phyloP scores from a whole-genome alignment of 768 basidiomycete genomes.

The Trametes punicea region DNA sequence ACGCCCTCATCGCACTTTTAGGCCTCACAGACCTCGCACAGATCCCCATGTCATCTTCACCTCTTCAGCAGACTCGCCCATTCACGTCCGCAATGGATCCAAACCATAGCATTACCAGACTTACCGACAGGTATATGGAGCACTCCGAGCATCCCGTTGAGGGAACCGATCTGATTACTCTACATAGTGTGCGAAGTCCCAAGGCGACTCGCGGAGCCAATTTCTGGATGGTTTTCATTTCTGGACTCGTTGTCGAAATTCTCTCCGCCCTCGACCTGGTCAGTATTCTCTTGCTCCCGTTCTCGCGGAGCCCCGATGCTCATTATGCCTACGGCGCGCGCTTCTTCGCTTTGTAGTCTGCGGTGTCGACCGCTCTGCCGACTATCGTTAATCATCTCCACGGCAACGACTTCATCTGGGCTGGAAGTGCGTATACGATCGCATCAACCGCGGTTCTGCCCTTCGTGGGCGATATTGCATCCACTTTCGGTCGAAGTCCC shows the following conservation, averaged over 20 bases:
- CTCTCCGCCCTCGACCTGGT: conserved; percentile 16
- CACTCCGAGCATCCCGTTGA: too few relatives aligned
- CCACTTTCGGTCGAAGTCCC: conserved; percentile 36
- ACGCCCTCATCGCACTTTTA: too few relatives aligned
- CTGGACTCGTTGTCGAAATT: conserved; percentile 8
- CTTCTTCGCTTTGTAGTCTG: not conserved
- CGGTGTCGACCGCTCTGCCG: conserved; percentile 25
- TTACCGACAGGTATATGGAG: too few relatives aligned
- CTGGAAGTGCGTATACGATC: conserved; percentile 33
- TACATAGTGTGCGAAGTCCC: too few relatives aligned
- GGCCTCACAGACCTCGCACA: too few relatives aligned
- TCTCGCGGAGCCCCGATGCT: not conserved
- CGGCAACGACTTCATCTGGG: conserved; percentile 25
- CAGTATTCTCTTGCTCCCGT: not conserved
- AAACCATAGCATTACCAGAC: too few relatives aligned
- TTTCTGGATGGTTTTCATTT: conserved; percentile 18
- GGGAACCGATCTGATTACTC: too few relatives aligned
- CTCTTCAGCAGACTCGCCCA: too few relatives aligned
- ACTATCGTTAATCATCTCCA: conserved; percentile 20
- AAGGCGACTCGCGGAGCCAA: not conserved
- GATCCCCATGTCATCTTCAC: too few relatives aligned
- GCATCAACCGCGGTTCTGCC: conserved; percentile 35
- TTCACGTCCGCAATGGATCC: too few relatives aligned
- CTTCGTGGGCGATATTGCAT: conserved; percentile 30
- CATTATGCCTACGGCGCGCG: not conserved